Evolutionary conservation across 345 rosid species (phyloP), one percentile per base, ranked within the genome.

Genomic region (Euphorbia pulcherrima): DNA sequence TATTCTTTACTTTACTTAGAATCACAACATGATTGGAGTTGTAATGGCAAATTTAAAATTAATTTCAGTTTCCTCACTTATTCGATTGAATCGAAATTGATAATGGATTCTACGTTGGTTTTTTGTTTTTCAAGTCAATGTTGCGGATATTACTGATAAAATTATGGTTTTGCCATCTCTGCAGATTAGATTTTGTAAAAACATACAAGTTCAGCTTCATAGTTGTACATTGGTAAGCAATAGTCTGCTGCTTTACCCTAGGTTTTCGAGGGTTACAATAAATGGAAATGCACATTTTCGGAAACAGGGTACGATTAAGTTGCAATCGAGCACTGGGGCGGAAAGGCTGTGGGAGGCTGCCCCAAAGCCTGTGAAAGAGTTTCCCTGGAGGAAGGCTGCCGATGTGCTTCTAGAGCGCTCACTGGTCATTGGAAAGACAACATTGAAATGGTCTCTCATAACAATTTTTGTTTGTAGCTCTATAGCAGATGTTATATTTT

Each of bases 361-460:
- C 48, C 83, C 78, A 1, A 24, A 40, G 2, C 48, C 81, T 0
- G 74, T 76, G 53, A 84, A 79, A 65, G 68, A 78, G 46, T 82
- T 82, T 39, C 85, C 84, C 8, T 84, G 85, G 88, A 68, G 68
- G 63, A 60, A 82, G 72, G 83, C 84, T 0, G 73, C 70, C 59
- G 64, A 62, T 51, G n/a, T 47, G 44, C 20, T 83, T 39, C 54
- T 73, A 10, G 50, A 78, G 71, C 64, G 73, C 60, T 20, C 75
- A 20, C 29, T 75, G 44, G 5, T 67, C 23, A 67, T 69, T 23
- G 86, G 84, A 29, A 46, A 35, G 60, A 72, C 67, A 53, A 78
- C 74, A 37, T 40, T 83, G 64, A 85, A 85, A 60, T 83, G 83
- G 86, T 79, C 61, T 12, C 29, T 83, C 7, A 8, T 79, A 5